These are phyloP conservation scores for Fraxinus baroniana DNA, from an alignment of 305 asterid genomes.

Conservation along the genomic window DNA sequence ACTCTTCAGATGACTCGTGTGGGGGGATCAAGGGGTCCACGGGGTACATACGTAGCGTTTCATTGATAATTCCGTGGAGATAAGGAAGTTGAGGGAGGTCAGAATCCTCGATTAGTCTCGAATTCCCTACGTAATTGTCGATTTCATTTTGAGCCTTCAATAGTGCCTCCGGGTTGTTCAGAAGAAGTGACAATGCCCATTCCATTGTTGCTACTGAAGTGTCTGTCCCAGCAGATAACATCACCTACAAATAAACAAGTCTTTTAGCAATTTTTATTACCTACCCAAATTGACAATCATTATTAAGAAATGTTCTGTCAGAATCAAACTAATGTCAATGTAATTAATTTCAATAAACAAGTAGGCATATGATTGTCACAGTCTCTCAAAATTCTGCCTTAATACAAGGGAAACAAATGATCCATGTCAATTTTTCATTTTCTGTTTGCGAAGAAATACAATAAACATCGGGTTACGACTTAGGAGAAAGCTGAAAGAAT, in stretches of 20 bases:
- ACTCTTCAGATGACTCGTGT: constrained; percentile 42
- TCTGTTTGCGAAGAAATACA: background rate
- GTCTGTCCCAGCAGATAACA: constrained; percentile 54
- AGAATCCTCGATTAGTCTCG: constrained; percentile 35
- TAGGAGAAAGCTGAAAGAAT: background rate
- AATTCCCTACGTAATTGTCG: constrained; percentile 24
- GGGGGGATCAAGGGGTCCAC: constrained; percentile 41
- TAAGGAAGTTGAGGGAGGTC: constrained; percentile 37
- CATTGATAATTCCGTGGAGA: constrained; percentile 36
- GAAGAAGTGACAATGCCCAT: constrained; percentile 51
- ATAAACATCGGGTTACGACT: background rate
- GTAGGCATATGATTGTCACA: background rate
- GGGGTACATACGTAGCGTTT: constrained; percentile 44
- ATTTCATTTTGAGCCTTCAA: constrained; percentile 45
- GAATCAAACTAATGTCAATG: background rate
- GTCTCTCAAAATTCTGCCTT: background rate
- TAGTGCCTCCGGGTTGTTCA: constrained; percentile 50
- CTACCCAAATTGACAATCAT: background rate
- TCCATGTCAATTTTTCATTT: background rate
- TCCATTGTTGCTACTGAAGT: constrained; percentile 50
- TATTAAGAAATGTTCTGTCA: background rate
- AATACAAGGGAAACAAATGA: background rate
- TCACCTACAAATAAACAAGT: constrained; percentile 25
- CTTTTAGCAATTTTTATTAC: background rate
- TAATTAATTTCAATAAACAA: background rate